Evolutionary conservation across 1,284 basidiomycete genomes (phyloP), one percentile per base, ranked within the genome.

Genomic region (Heliocybe sulcata): DNA sequence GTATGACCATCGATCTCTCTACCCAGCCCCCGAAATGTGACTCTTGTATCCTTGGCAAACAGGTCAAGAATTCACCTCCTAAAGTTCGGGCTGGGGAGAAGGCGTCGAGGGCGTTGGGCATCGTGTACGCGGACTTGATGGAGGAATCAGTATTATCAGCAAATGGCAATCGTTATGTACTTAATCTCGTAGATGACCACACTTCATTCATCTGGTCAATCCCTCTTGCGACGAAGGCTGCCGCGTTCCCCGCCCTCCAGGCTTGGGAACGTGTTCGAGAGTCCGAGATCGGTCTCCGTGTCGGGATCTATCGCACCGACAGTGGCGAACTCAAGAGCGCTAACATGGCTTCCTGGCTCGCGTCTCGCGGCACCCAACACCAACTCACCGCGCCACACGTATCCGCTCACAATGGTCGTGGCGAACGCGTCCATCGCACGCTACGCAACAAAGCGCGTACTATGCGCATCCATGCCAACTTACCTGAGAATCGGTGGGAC

Each of bases 321-420:
- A 31, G 27, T 20, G 51, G 51, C 10, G 33, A 52, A 52, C 51
- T 52, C 26, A 52, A 52, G 51, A 31, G 29, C 16, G 20, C 23
- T 20, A 12, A 31, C 14, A 31, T 52, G 29, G 51, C 20, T 6
- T 3, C 10, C 3, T 52, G 26, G 29, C 33, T 29, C 12, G 29
- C 27, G 20, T 52, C 51, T 6, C 33, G 20, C 20, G 51, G 51
- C 20, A 48, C 29, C 45, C n/a, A 26, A 25, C 58, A 55, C 9
- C 11, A 62, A 29, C 58, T 53, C 25, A 65, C 66, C 0, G 68
- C 67, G 8, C 65, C 65, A 1, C 61, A 69, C 31, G 67, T 64
- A 11, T 68, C 67, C 1, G 66, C 65, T 0, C 63, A 70, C 25
- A 67, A 61, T 52, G 67, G 67, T 12, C 51, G 53, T 10, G 60